phyloP scores from a whole-genome alignment of 2,329 filamentous ascomycete genomes.

The Colletotrichum liaoningense region DNA sequence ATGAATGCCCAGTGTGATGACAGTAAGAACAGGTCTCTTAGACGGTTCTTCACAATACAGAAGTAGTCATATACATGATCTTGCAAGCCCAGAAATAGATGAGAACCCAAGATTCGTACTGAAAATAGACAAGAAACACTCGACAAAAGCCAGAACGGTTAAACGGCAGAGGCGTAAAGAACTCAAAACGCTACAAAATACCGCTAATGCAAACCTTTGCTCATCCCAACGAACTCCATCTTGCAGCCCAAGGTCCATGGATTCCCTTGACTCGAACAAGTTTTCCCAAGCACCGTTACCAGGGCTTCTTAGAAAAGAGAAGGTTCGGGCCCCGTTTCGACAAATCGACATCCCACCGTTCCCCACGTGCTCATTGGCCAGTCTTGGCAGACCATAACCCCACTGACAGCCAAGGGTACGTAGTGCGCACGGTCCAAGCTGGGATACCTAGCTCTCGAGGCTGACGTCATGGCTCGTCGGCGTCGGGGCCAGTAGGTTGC shows the following conservation, averaged over 20 bases:
- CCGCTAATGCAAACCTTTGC: neutral
- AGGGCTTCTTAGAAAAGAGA: neutral
- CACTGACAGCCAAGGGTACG: neutral
- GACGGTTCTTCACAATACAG: neutral
- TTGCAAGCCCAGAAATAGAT: neutral
- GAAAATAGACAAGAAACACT: neutral
- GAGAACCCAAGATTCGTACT: neutral
- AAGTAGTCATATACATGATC: neutral
- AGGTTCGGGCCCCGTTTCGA: neutral
- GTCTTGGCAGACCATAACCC: conserved; percentile 16
- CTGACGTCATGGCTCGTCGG: conserved; percentile 19
- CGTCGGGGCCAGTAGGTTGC: neutral
- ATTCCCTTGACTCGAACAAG: neutral
- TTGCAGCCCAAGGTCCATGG: neutral
- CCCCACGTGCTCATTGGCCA: conserved; percentile 30
- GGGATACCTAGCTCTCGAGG: neutral
- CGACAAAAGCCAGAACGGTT: neutral
- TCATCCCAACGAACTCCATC: neutral
- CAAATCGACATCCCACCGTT: conserved; percentile 19
- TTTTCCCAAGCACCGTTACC: neutral
- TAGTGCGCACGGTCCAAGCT: neutral
- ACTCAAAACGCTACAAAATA: neutral
- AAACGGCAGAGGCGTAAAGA: neutral
- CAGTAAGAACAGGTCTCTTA: neutral
- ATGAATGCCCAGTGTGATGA: neutral